Evolutionary conservation across 192 early-diverging fungal genomes (phyloP), one percentile per base, ranked within the genome.

Genomic region (Backusella circina): DNA sequence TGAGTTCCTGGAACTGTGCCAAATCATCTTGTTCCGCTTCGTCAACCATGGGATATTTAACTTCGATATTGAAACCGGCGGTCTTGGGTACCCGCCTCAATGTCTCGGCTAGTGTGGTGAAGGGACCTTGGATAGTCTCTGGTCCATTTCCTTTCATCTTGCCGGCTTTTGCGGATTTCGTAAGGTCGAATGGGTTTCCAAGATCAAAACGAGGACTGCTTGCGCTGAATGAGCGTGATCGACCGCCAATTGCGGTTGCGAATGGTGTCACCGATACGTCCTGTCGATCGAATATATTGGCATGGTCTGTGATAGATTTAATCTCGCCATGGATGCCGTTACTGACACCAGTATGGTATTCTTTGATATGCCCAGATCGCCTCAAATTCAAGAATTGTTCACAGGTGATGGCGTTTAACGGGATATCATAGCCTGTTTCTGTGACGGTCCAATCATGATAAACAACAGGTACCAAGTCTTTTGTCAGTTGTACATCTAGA

Each of bases 371-470:
- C 33, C 85, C 86, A 2, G 80, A 78, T 12, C 84, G 85, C n/a
- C 85, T 86, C 26, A 86, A 80, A 7, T 86, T 84, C 26, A 86
- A 77, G 61, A 94, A 95, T 79, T 95, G 92, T 57, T 85, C 86
- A 67, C 89, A 83, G 5, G 91, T 90, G 26, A 96, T 83, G 4
- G 85, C 74, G 61, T 88, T 87, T 26, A 95, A 83, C 1, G 89
- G 91, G 36, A 91, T 88, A 41, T 91, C 91, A 39, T 90, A 72
- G 0, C 91, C 90, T 6, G 91, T 90, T 71, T 91, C 93, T 1
- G 89, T 90, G n/a, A 92, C 87, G 1, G 86, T 90, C 94, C 94
- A 97, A 82, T 98, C 96, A 77, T 98, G 97, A 80, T 98, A 98
- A 64, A 98, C 79, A 26, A 97, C 92, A 8, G 94, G 93, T 0